These are phyloP conservation scores for Debaryomyces psychrophilus DNA, from an alignment of 1,139 yeast species.

Conservation along the genomic window DNA sequence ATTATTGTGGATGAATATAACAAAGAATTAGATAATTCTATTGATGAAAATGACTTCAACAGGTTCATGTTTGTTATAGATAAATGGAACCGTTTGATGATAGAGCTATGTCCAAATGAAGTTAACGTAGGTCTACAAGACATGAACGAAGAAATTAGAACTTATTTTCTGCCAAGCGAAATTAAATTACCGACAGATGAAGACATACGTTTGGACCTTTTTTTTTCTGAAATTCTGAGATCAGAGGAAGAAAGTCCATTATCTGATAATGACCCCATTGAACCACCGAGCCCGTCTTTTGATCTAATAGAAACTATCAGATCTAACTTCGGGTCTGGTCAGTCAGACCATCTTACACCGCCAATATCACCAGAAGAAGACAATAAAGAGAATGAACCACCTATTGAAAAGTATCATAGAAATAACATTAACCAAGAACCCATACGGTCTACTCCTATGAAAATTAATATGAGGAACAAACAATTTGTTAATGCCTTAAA, in stretches of 20 bases:
- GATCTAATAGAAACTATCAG: constrained; percentile 9
- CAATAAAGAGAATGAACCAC: constrained; percentile 10
- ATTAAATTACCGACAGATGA: constrained; percentile 19
- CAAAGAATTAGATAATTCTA: constrained; percentile 31
- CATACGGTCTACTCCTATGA: background rate
- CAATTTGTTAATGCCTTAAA: constrained; percentile 11
- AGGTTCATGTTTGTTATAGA: constrained; percentile 42
- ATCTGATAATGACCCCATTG: constrained; percentile 5
- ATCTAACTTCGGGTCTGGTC: background rate
- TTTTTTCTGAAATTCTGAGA: constrained; percentile 27
- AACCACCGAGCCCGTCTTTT: constrained; percentile 15
- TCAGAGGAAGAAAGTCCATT: background rate
- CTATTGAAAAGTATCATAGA: background rate
- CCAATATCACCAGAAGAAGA: constrained; percentile 13
- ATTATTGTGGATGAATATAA: constrained; percentile 41
- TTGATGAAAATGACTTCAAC: constrained; percentile 38
- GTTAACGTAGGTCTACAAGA: constrained; percentile 23
- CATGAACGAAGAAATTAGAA: constrained; percentile 36
- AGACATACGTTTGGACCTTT: constrained; percentile 29
- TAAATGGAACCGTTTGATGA: constrained; percentile 46
- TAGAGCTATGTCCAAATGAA: constrained; percentile 37
- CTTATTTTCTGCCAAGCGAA: constrained; percentile 25
- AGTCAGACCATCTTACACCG: constrained; percentile 6
- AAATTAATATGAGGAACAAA: background rate
- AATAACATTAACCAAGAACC: background rate